A percentile compares a stretch with the other conserved stretches of the same genome.
Conservation (phyloP, 352 stramenopile species). For the Globisporangium abappressorium region DNA sequence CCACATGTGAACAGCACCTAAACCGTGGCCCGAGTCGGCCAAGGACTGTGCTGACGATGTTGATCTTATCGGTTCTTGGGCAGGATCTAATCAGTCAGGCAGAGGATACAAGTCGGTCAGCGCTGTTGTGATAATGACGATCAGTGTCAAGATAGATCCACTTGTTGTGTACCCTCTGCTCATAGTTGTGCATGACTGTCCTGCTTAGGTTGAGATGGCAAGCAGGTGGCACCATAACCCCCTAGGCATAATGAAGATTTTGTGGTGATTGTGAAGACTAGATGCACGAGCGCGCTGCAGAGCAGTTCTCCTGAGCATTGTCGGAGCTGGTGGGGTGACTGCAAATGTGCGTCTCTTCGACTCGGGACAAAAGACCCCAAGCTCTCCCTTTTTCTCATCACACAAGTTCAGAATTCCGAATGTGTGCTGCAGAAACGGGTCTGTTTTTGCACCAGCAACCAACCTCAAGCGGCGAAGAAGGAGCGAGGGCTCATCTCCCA, state of each 20-base stretch:
- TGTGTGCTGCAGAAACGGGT: background rate
- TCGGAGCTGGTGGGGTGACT: background rate
- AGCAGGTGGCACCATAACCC: too few relatives aligned
- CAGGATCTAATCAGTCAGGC: too few relatives aligned
- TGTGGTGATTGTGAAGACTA: background rate
- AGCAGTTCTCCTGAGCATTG: background rate
- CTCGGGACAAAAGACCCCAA: background rate
- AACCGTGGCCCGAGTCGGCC: background rate
- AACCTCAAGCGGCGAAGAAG: background rate
- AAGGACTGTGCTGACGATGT: too few relatives aligned
- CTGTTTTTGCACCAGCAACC: background rate
- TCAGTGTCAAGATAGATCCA: too few relatives aligned
- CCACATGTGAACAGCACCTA: background rate
- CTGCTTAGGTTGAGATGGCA: too few relatives aligned
- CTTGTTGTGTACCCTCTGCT: too few relatives aligned
- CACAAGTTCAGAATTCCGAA: slow-evolving; percentile 5
- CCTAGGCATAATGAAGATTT: background rate
- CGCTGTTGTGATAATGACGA: too few relatives aligned
- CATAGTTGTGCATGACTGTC: too few relatives aligned
- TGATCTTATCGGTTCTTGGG: too few relatives aligned
- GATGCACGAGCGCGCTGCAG: background rate
- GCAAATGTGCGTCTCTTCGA: background rate
- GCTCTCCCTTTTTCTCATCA: background rate
- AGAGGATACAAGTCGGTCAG: too few relatives aligned
- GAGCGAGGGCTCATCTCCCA: background rate